Evolutionary conservation across 1,139 yeast species (phyloP).

Genomic region (Candida pseudoviswanathii): DNA sequence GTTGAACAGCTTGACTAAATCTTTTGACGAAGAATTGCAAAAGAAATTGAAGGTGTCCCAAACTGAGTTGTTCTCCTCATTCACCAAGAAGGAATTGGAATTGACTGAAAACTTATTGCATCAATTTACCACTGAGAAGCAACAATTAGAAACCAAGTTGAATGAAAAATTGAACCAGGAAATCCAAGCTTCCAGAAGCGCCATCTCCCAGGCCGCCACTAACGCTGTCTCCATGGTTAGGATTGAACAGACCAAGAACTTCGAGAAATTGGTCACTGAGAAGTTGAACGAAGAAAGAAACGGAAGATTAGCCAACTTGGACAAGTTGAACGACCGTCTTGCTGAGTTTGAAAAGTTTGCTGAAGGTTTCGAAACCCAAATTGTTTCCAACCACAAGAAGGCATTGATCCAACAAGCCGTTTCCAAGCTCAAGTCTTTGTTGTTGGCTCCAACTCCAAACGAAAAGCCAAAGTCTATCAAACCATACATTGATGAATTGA

Average conservation of each 20-base stretch:
- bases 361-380: conserved; percentile 56
- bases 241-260: conserved; percentile 70
- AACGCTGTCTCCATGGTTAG: conserved; percentile 76
- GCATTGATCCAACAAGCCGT: conserved; percentile 60
- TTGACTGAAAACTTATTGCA: conserved; percentile 51
- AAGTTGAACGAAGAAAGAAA: conserved; percentile 79
- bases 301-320: conserved; percentile 73
- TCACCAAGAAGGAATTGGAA: conserved; percentile 56
- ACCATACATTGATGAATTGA: conserved; percentile 52
- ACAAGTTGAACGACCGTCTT: conserved; percentile 59
- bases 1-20: conserved; percentile 37
- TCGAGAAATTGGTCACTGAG: conserved; percentile 62
- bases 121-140: conserved; percentile 56
- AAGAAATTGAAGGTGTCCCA: conserved; percentile 41
- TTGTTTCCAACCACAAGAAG: conserved; percentile 57
- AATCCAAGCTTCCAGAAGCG: conserved; percentile 66
- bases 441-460: conserved; percentile 30
- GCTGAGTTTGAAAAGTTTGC: conserved; percentile 62
- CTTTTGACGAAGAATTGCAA: conserved; percentile 45
- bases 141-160: conserved; percentile 64
- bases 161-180: conserved; percentile 63
- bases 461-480: conserved; percentile 36
- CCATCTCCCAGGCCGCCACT: conserved; percentile 72
- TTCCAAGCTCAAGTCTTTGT: conserved; percentile 51
- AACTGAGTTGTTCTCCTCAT: conserved; percentile 56